Evolutionary conservation across 495 filamentous ascomycete genomes (phyloP), one percentile per base, ranked within the genome.

Genomic region (Neurospora discreta): DNA sequence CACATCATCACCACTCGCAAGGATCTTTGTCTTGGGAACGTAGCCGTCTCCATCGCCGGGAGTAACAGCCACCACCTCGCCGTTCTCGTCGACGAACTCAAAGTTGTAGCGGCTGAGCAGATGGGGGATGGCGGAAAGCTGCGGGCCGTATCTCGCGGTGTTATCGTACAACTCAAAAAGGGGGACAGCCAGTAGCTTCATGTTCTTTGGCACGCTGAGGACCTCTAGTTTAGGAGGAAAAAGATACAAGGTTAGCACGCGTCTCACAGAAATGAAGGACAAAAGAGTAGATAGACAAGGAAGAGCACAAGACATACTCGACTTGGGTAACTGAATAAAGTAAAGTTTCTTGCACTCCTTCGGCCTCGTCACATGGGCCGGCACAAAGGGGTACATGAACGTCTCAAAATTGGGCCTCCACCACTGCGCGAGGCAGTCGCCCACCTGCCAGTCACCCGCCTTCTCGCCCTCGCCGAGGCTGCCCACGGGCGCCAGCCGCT

Each of bases 311-410:
- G 33, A 87, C 91, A 39, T 86, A 97, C 94, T 98, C 73, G 91
- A 93, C 79, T 92, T 87, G 0, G 95, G 95, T 23, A 99, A 82
- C 81, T 97, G 92, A 69, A 99, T 97, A 71, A 98, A 92, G 80
- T 98, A 99, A 68, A 98, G 85, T 87, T 99, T 99, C 86, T 99
- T 99, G 85, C 94, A 97, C 86, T 99, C 95, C 85, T 98, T 99
- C 20, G 95, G 95, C 52, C 96, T 87, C 10, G 95, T 97, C 71
- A 97, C 92, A 81, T 99, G 95, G 20, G 93, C 92, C 8, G 95
- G 95, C 60, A 97, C 89, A 82, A 97, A 99, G 1, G 95, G 95
- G 80, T 99, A 99, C 95, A 98, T 98, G 85, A 98, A 98, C 1
- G 95, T 99, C 84, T 99, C 95, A 78, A 98, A 97, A 83, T 97